phyloP scores from a whole-genome alignment of 1,284 basidiomycete genomes.

The Microbotryum violaceum region DNA sequence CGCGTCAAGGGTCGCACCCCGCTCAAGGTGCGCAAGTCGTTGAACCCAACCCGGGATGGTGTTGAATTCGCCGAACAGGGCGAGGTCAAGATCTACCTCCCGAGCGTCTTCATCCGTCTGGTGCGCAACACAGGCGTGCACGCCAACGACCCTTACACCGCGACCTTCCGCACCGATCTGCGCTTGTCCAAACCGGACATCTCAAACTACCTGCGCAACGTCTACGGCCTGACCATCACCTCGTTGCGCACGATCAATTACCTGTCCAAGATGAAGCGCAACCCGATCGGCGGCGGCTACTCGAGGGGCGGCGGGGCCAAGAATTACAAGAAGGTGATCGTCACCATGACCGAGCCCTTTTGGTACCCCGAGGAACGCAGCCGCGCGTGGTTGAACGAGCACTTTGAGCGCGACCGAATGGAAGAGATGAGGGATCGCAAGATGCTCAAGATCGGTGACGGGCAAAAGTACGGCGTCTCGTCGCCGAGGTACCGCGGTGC shows the following conservation, averaged over 20 bases:
- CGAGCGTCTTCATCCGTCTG: conserved; percentile 34
- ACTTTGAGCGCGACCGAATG: conserved; percentile 35
- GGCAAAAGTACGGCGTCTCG: conserved; percentile 25
- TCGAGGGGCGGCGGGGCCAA: conserved; percentile 27
- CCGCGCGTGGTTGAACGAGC: conserved; percentile 33
- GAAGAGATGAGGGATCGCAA: conserved; percentile 30
- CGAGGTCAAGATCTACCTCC: conserved; percentile 33
- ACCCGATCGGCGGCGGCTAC: conserved; percentile 29
- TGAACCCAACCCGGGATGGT: conserved; percentile 5
- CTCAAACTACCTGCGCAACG: conserved; percentile 36
- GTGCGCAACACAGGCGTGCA: conserved; percentile 35
- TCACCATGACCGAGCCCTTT: conserved; percentile 34
- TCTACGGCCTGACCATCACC: conserved; percentile 36
- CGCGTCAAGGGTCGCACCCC: conserved; percentile 20
- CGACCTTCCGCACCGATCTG: conserved; percentile 37
- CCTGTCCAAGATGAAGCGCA: conserved; percentile 32
- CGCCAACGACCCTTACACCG: conserved; percentile 35
- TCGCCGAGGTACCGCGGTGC: conserved; percentile 28
- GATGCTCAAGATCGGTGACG: conserved; percentile 34
- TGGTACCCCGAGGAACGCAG: conserved; percentile 34
- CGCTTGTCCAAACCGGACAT: conserved; percentile 39
- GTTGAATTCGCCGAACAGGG: conserved; percentile 2
- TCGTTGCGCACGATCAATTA: conserved; percentile 36
- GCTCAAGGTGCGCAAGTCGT: conserved; percentile 17
- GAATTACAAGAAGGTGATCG: conserved; percentile 35